Evolutionary conservation across 352 stramenopile species (phyloP).

Genomic region (Phytopythium oedochilum): DNA sequence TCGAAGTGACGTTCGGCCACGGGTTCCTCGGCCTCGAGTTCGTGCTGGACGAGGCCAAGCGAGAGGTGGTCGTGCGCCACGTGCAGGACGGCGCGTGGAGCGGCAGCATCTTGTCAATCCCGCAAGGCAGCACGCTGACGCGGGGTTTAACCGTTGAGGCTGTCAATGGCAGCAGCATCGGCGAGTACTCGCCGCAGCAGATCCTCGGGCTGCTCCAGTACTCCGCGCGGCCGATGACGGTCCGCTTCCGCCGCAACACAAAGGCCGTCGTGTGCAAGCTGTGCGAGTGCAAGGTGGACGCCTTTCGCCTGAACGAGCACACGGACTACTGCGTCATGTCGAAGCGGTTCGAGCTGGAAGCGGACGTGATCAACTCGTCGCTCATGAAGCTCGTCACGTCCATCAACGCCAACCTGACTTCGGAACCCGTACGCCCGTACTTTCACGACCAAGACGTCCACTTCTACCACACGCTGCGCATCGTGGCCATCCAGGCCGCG

Average conservation of each 20-base stretch:
- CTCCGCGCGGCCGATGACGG: constrained; percentile 45
- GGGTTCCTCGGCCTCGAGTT: constrained; percentile 77
- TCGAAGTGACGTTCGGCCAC: constrained; percentile 70
- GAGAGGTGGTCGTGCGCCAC: constrained; percentile 64
- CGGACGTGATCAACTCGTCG: constrained; percentile 70
- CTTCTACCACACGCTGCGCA: constrained; percentile 65
- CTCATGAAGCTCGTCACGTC: constrained; percentile 46
- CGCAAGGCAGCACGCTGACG: constrained; percentile 30
- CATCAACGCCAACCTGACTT: constrained; percentile 52
- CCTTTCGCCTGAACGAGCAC: constrained; percentile 59
- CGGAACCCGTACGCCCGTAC: constrained; percentile 25
- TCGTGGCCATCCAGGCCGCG: constrained; percentile 67
- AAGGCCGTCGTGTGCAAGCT: constrained; percentile 67
- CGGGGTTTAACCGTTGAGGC: constrained; percentile 59
- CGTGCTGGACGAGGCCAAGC: constrained; percentile 37
- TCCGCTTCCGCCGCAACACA: constrained; percentile 51
- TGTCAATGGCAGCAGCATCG: constrained; percentile 46
- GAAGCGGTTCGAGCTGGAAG: constrained; percentile 67
- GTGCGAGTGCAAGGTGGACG: constrained; percentile 73
- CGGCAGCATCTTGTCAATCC: constrained; percentile 34
- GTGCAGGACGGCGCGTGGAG: constrained; percentile 31
- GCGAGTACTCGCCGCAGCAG: constrained; percentile 28
- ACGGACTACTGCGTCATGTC: constrained; percentile 81
- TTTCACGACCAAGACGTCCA: constrained; percentile 59
- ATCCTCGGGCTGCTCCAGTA: constrained; percentile 66